Conservation (phyloP, 1,284 basidiomycete genomes). For the Rhodotorula sp. region DNA sequence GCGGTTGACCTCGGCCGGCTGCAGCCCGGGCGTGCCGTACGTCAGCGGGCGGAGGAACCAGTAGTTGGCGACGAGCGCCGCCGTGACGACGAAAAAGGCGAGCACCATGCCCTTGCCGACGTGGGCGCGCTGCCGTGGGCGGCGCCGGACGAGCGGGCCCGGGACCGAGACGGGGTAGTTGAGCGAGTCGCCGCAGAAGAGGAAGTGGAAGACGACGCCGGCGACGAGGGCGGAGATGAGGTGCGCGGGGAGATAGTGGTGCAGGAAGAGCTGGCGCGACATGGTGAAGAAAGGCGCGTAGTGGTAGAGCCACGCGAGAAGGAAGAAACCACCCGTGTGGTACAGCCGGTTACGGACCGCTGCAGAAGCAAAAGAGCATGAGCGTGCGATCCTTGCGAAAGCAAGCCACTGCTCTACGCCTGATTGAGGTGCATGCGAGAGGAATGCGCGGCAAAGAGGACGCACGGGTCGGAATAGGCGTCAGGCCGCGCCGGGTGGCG, state of each 20-base stretch:
- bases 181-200: constrained; percentile 79
- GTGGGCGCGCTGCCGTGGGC: constrained; percentile 68
- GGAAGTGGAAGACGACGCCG: constrained; percentile 87
- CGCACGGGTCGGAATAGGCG: constrained; percentile 83
- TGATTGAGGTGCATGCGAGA: neutral
- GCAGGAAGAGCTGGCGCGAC: constrained; percentile 93
- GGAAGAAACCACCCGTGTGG: constrained; percentile 94
- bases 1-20: constrained; percentile 43
- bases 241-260: constrained; percentile 87
- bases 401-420: no score
- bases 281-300: constrained; percentile 98
- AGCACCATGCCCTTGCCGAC: constrained; percentile 68
- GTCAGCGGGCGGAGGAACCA: constrained; percentile 81
- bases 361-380: constrained; percentile 46
- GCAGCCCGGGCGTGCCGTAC: constrained; percentile 76
- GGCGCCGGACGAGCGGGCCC: constrained; percentile 63
- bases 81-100: constrained; percentile 53
- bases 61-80: constrained; percentile 66
- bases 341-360: constrained; percentile 87
- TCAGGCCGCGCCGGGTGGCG: constrained; percentile 77
- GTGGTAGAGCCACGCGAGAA: constrained; percentile 90
- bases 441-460: neutral
- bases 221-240: constrained; percentile 87
- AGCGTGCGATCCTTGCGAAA: neutral
- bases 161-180: constrained; percentile 82